Evolutionary conservation across 2,329 filamentous ascomycete species (phyloP).

Genomic region (Colletotrichum godetiae): DNA sequence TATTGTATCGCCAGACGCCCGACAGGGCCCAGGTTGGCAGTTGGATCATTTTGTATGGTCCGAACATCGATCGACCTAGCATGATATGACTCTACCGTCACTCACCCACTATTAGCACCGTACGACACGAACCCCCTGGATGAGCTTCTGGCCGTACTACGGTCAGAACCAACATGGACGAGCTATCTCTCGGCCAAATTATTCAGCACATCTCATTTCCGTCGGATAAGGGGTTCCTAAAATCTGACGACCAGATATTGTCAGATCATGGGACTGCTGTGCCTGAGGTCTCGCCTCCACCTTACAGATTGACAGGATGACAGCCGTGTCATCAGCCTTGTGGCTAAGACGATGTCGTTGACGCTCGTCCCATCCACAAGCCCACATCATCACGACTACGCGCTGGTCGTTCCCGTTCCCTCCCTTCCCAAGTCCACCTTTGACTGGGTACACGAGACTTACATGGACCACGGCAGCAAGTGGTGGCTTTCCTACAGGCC

Average conservation of each 20-base stretch:
- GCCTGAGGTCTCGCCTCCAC: neutral
- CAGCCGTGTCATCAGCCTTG: constrained; percentile 9
- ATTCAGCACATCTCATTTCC: neutral
- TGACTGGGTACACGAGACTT: constrained; percentile 24
- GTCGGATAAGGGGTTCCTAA: neutral
- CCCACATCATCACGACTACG: neutral
- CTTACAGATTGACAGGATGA: constrained; percentile 1
- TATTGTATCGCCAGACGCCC: neutral
- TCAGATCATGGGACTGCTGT: constrained; percentile 16
- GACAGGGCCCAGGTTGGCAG: constrained; percentile 7
- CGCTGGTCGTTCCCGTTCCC: constrained; percentile 9
- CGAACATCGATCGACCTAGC: constrained; percentile 17
- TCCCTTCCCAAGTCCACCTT: constrained; percentile 14
- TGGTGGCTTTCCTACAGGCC: constrained; percentile 21
- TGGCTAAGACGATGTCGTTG: constrained; percentile 7
- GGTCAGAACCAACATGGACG: neutral
- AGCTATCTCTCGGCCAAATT: constrained; percentile 6
- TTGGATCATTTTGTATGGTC: constrained; percentile 21
- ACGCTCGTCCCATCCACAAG: neutral
- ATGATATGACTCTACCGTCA: constrained; percentile 32
- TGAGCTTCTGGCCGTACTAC: neutral
- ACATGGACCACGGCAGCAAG: constrained; percentile 31
- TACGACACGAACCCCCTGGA: constrained; percentile 7
- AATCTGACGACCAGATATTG: constrained; percentile 8
- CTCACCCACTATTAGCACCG: neutral